Evolutionary conservation across 352 stramenopile species (phyloP).

Genomic region (Pythium sukuiense): DNA sequence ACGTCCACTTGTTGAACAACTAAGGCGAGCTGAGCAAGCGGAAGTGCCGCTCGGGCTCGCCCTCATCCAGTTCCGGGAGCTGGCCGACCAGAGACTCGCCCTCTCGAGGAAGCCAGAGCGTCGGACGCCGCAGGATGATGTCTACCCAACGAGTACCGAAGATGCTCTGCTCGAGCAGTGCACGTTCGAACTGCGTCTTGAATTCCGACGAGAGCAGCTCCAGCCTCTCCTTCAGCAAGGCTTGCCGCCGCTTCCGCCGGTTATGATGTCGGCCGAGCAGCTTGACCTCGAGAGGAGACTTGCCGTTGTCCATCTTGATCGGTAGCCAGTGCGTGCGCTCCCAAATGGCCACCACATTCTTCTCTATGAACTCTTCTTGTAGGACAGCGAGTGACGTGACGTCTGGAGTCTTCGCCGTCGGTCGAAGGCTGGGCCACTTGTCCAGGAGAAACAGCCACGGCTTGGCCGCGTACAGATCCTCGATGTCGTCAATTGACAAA

Average conservation of each 20-base stretch:
- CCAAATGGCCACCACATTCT: constrained; percentile 44
- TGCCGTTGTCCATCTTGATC: constrained; percentile 46
- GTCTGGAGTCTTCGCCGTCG: constrained; percentile 15
- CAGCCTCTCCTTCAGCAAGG: constrained; percentile 34
- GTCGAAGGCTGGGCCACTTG: constrained; percentile 32
- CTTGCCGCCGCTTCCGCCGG: constrained; percentile 44
- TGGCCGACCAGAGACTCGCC: constrained; percentile 38
- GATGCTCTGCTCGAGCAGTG: constrained; percentile 40
- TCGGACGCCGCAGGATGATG: constrained; percentile 35
- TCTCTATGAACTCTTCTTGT: constrained; percentile 38
- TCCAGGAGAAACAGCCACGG: constrained; percentile 26
- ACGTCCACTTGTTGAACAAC: neutral
- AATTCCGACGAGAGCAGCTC: constrained; percentile 32
- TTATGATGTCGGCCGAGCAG: constrained; percentile 35
- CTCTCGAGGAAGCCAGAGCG: constrained; percentile 43
- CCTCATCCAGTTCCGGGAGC: constrained; percentile 33
- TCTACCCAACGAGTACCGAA: constrained; percentile 35
- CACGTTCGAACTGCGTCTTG: constrained; percentile 26
- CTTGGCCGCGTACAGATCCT: constrained; percentile 30
- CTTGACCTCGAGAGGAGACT: constrained; percentile 30
- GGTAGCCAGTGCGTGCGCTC: constrained; percentile 52
- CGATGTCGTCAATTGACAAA: constrained; percentile 19
- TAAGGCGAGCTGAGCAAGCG: constrained; percentile 11
- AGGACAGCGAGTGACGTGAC: constrained; percentile 25
- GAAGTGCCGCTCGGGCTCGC: constrained; percentile 38